Evolutionary conservation across 306 rosid species (phyloP).

Genomic region (Geum urbanum): DNA sequence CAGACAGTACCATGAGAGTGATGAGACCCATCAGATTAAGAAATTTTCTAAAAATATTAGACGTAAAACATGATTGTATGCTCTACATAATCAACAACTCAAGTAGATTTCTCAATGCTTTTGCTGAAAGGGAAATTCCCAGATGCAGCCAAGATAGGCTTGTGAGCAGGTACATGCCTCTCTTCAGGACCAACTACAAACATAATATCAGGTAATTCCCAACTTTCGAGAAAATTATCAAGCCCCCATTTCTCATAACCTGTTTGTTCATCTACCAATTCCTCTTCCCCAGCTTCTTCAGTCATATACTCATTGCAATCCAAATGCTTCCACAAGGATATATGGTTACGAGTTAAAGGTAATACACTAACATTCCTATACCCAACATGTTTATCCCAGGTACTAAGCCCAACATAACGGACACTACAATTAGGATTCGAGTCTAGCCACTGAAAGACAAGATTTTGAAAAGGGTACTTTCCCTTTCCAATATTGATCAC

Average conservation of each 20-base stretch:
- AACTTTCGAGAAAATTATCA: conserved; percentile 62
- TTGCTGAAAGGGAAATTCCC: conserved; percentile 51
- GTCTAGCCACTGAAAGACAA: conserved; percentile 90
- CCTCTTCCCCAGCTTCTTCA: conserved; percentile 44
- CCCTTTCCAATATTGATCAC: conserved; percentile 85
- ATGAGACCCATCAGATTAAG: not conserved
- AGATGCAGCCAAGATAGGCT: conserved; percentile 66
- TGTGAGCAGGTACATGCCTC: conserved; percentile 83
- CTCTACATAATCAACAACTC: not conserved
- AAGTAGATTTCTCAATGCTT: not conserved
- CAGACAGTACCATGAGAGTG: conserved; percentile 24
- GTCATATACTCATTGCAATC: conserved; percentile 43
- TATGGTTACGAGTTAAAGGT: conserved; percentile 52
- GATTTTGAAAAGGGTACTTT: conserved; percentile 73
- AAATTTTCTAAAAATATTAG: too few species aligned
- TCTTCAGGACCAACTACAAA: conserved; percentile 61
- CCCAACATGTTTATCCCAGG: conserved; percentile 95
- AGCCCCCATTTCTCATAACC: conserved; percentile 81
- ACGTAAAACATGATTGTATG: not conserved
- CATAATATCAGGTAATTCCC: conserved; percentile 73
- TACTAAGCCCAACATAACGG: conserved; percentile 87
- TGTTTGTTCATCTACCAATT: conserved; percentile 33
- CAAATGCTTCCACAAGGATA: conserved; percentile 57
- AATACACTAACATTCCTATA: conserved; percentile 78
- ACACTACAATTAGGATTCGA: conserved; percentile 65